These are phyloP conservation scores for Diaporthe velutina DNA, from an alignment of 2,329 filamentous ascomycete genomes.

Conservation along the genomic window DNA sequence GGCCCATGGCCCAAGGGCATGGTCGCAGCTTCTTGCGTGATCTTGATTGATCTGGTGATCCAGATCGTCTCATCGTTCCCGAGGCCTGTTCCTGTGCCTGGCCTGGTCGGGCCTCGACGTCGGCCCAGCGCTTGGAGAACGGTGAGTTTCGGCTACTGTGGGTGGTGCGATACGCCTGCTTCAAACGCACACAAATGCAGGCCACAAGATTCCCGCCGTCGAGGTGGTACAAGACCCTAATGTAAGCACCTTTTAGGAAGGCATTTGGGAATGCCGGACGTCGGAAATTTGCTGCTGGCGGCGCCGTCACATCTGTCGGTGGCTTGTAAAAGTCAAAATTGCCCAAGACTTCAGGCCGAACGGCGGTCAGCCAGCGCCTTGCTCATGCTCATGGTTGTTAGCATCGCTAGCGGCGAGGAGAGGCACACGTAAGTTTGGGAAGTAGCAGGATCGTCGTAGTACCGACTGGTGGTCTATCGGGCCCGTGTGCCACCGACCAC, in stretches of 20 bases:
- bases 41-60: constrained; percentile 24
- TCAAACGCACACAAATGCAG: neutral
- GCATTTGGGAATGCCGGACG: neutral
- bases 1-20: constrained; percentile 15
- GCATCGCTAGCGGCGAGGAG: neutral
- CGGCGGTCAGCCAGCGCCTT: constrained; percentile 8
- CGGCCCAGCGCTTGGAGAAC: constrained; percentile 15
- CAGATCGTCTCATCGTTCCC: constrained; percentile 28
- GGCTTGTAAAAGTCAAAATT: neutral
- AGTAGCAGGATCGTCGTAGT: neutral
- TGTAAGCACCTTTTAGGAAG: neutral
- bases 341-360: neutral
- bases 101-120: neutral
- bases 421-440: neutral
- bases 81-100: constrained; percentile 11
- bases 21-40: constrained; percentile 27
- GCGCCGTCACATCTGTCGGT: neutral
- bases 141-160: constrained; percentile 27
- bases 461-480: neutral
- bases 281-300: neutral
- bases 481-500: neutral
- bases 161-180: neutral
- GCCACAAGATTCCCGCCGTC: neutral
- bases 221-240: neutral
- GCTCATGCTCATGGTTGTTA: neutral